A percentile compares a stretch with the other conserved stretches of the same genome.
phyloP scores from a whole-genome alignment of 1,284 basidiomycete genomes.

The Caloboletus firmus region DNA sequence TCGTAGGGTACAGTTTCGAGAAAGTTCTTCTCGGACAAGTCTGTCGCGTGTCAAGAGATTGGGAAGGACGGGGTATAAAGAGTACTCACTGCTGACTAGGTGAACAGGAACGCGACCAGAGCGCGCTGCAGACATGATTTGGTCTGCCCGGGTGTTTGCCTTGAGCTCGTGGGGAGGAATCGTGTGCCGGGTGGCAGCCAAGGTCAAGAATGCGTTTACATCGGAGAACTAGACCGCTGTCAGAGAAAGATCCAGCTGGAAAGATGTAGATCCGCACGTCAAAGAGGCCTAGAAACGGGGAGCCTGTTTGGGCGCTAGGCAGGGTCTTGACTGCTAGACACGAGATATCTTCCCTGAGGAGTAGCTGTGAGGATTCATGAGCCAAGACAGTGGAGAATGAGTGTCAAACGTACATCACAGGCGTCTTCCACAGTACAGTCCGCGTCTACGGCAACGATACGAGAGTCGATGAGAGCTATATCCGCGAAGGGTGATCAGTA shows the following conservation, averaged over 20 bases:
- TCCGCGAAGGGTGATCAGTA: neutral
- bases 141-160: conserved; percentile 56
- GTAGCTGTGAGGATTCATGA: conserved; percentile 42
- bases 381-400: neutral
- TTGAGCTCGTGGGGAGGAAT: conserved; percentile 57
- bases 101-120: conserved; percentile 68
- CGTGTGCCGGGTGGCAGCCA: conserved; percentile 74
- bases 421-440: conserved; percentile 75
- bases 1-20: conserved; percentile 61
- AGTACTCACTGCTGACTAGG: conserved; percentile 71
- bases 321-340: conserved; percentile 63
- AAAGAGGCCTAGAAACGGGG: conserved; percentile 62
- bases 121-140: conserved; percentile 70
- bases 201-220: conserved; percentile 76
- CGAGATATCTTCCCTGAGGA: conserved; percentile 58
- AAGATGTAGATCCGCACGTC: conserved; percentile 52
- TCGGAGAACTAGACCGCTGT: conserved; percentile 63
- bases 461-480: conserved; percentile 64
- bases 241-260: conserved; percentile 3
- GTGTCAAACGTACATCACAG: conserved; percentile 57
- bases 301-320: conserved; percentile 26
- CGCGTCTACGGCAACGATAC: conserved; percentile 60
- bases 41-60: conserved; percentile 37
- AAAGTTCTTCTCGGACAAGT: conserved; percentile 80
- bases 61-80: neutral